phyloP scores from a whole-genome alignment of 495 filamentous ascomycete species.

The Neurospora tetraspora region DNA sequence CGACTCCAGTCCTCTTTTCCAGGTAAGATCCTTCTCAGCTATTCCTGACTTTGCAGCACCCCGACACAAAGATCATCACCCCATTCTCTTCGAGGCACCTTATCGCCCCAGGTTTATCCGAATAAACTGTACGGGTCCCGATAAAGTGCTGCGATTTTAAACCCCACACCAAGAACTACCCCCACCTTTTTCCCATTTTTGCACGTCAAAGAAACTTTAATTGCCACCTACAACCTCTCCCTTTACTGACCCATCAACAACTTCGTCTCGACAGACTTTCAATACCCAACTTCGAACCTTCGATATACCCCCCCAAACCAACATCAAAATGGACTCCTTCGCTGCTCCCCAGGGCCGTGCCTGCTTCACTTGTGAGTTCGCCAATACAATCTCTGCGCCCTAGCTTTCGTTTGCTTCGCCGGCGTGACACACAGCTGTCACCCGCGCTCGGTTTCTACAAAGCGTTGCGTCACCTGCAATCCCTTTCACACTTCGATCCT shows the following conservation, averaged over 20 bases:
- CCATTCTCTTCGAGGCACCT: neutral
- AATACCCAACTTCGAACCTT: neutral
- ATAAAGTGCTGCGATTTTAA: neutral
- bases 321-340: conserved; percentile 31
- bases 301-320: conserved; percentile 1
- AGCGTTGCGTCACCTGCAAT: neutral
- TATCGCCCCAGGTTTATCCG: neutral
- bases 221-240: conserved; percentile 8
- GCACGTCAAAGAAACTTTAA: conserved; percentile 13
- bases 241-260: conserved; percentile 10
- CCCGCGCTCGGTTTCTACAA: conserved; percentile 1
- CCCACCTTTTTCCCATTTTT: conserved; percentile 16
- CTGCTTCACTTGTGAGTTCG: conserved; percentile 42
- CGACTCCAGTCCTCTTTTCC: neutral
- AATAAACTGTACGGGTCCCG: neutral
- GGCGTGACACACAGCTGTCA: conserved; percentile 5
- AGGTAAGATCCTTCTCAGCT: neutral
- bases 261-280: conserved; percentile 4
- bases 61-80: neutral
- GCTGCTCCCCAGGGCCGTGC: conserved; percentile 18
- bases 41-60: neutral
- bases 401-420: conserved; percentile 16
- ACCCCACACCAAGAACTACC: conserved; percentile 14
- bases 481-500: neutral
- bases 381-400: conserved; percentile 10